phyloP scores from a whole-genome alignment of 1,139 yeast species.

The Pneumocystis jirovecii region DNA sequence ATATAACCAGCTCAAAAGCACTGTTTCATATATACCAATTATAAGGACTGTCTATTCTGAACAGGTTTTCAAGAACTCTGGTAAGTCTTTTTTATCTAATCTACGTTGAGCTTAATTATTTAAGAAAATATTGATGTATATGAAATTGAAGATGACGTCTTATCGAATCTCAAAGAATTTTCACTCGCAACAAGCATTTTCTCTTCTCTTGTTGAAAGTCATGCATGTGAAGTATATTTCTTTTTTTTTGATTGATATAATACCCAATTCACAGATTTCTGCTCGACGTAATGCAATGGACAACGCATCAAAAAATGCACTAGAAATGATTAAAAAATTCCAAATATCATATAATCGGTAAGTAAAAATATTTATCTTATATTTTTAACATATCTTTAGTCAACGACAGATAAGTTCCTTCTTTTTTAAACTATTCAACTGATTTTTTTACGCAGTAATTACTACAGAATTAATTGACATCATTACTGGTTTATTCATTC shows the following conservation, averaged over 20 bases:
- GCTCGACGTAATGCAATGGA: slow-evolving; percentile 99
- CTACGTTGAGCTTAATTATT: background rate
- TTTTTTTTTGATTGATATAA: background rate
- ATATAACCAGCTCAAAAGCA: slow-evolving; percentile 76
- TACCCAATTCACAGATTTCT: slow-evolving; percentile 34
- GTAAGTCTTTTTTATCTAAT: slow-evolving; percentile 21
- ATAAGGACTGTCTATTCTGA: slow-evolving; percentile 52
- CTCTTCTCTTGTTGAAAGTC: slow-evolving; percentile 93
- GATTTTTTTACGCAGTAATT: slow-evolving; percentile 87
- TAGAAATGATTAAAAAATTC: slow-evolving; percentile 93
- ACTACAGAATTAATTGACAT: slow-evolving; percentile 99
- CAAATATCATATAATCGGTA: slow-evolving; percentile 98
- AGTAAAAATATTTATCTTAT: slow-evolving; percentile 9
- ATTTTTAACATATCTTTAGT: background rate
- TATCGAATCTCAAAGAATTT: slow-evolving; percentile 52
- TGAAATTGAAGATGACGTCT: slow-evolving; percentile 59
- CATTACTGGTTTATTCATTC: slow-evolving; percentile 56
- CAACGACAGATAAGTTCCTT: background rate
- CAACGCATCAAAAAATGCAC: slow-evolving; percentile 98
- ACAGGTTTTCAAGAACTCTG: slow-evolving; percentile 66
- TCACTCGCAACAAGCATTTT: slow-evolving; percentile 79
- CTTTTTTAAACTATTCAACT: background rate
- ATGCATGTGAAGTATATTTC: slow-evolving; percentile 56
- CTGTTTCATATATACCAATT: slow-evolving; percentile 83
- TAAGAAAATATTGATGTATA: slow-evolving; percentile 52